Base-by-base conservation (phyloP, 805 yeast genomes). In the Metschnikowia arizonensis region DNA sequence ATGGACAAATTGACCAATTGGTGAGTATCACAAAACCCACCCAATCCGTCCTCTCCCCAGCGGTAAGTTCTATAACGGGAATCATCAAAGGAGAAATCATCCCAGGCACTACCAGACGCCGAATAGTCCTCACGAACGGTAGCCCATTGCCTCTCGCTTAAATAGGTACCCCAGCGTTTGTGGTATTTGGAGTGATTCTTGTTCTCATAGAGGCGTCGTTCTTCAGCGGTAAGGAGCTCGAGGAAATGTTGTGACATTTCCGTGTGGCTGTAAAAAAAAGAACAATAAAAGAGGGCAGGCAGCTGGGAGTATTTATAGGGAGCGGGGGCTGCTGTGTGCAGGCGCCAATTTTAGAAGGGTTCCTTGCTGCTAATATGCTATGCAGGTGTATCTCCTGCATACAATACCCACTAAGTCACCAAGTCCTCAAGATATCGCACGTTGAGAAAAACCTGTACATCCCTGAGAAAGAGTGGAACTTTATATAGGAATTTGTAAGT, bases 1-100 rank as follows among this genome's bases (percentile, higher is more conserved):
- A 89, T 72, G n/a, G 85, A 77, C 54, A 87, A 64, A 61, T 91
- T 83, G 26, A 87, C 69, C 53, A 78, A 64, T 60, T 87, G 96
- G 59, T 85, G 88, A 50, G 85, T 79, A 61, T 89, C 97, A 50
- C 86, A 78, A 17, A 87, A 83, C 40, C 97, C 97, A 9, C 91
- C 95, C 54, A 89, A 69, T 2, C 97, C 97, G 62, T 89, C 97
- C 63, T 90, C 97, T 33, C 96, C 96, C 97, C 97, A 89, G 35
- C 97, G 74, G 62, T 85, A 89, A 11, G 87, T 79, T 53, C 97
- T 72, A 18, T 89, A 78, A 48, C 81, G 74, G 1, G 95, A 84
- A 49, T 87, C 88, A 48, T 87, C 95, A 62, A 88, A 88, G 6
- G 95, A 87, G 65, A 89, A 89, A 55, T 81, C 79, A 31, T 80